Conservation (phyloP, 1,139 yeast species). For the Suhomyces yuchorum region DNA sequence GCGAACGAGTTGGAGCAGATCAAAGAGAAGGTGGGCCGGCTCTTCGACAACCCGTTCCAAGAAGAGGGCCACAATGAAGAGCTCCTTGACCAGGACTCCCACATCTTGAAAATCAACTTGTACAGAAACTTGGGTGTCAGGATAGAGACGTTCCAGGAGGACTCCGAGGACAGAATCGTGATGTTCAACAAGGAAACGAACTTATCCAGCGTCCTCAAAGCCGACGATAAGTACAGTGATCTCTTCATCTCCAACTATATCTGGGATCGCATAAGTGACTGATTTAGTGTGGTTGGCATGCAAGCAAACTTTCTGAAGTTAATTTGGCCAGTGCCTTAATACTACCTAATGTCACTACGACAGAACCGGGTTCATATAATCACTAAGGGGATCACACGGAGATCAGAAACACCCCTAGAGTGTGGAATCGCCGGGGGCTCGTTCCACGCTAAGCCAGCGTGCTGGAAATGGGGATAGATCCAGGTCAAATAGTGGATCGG, state of each 20-base stretch:
- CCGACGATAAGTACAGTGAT: slow-evolving; percentile 61
- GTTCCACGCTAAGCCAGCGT: too few relatives aligned
- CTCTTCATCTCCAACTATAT: slow-evolving; percentile 67
- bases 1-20: slow-evolving; percentile 32
- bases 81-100: slow-evolving; percentile 33
- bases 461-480: too few relatives aligned
- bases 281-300: too few relatives aligned
- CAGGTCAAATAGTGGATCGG: too few relatives aligned
- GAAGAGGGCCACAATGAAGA: slow-evolving; percentile 20
- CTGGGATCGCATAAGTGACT: slow-evolving; percentile 56
- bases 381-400: too few relatives aligned
- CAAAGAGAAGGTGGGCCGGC: slow-evolving; percentile 24
- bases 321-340: too few relatives aligned
- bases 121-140: slow-evolving; percentile 48
- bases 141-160: slow-evolving; percentile 28
- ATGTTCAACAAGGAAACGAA: slow-evolving; percentile 53
- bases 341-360: too few relatives aligned
- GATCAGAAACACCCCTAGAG: too few relatives aligned
- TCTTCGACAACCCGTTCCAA: slow-evolving; percentile 22
- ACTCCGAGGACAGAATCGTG: slow-evolving; percentile 38
- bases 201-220: slow-evolving; percentile 52
- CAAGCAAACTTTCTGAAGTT: too few relatives aligned
- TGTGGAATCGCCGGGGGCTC: too few relatives aligned
- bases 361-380: too few relatives aligned
- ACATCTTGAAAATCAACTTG: slow-evolving; percentile 44